Evolutionary conservation across 352 stramenopile genomes (phyloP).

Genomic region (Phytophthora aleatoria): DNA sequence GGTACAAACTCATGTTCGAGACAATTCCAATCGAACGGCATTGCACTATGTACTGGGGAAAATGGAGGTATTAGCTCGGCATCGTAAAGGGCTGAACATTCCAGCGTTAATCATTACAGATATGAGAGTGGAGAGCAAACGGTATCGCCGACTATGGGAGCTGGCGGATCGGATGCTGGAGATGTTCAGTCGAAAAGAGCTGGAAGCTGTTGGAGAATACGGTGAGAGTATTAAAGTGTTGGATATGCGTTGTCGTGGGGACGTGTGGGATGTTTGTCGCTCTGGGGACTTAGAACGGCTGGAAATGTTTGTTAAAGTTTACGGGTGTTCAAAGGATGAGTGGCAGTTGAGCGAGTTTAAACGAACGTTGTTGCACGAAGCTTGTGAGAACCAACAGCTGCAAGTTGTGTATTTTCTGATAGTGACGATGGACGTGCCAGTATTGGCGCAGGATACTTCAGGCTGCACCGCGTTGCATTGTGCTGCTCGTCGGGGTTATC

Average conservation of each 20-base stretch:
- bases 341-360: slow-evolving; percentile 32
- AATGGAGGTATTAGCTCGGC: slow-evolving; percentile 31
- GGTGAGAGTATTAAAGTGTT: slow-evolving; percentile 21
- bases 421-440: slow-evolving; percentile 12
- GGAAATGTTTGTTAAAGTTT: slow-evolving; percentile 36
- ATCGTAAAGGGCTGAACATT: neutral
- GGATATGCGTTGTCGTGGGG: slow-evolving; percentile 50
- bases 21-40: slow-evolving; percentile 45
- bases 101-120: neutral
- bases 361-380: slow-evolving; percentile 64
- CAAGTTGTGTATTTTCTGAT: slow-evolving; percentile 38
- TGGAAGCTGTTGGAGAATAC: neutral
- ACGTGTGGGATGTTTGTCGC: slow-evolving; percentile 55
- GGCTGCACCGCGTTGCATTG: slow-evolving; percentile 58
- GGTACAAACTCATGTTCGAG: slow-evolving; percentile 44
- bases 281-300: slow-evolving; percentile 48
- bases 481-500: slow-evolving; percentile 42
- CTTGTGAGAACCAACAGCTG: slow-evolving; percentile 39
- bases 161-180: slow-evolving; percentile 45
- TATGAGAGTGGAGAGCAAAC: slow-evolving; percentile 25
- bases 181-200: slow-evolving; percentile 10
- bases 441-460: slow-evolving; percentile 33
- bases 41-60: slow-evolving; percentile 61
- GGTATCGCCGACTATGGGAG: slow-evolving; percentile 43
- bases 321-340: slow-evolving; percentile 12